A percentile compares a stretch with the other conserved stretches of the same genome.
Evolutionary conservation across 306 rosid species (phyloP).

Genomic region (Argentina anserina): DNA sequence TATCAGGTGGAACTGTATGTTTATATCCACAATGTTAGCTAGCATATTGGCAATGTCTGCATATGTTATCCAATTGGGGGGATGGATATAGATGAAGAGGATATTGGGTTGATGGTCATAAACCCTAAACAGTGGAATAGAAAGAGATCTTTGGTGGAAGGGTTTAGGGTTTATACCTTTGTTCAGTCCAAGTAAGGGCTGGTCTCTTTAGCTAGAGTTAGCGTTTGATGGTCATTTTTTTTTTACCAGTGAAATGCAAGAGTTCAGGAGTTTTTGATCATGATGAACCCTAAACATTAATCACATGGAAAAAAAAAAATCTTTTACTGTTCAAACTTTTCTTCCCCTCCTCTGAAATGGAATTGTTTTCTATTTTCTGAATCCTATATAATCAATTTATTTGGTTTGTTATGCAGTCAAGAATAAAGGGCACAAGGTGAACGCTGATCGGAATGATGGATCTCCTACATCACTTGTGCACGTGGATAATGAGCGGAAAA

Average conservation of each 20-base stretch:
- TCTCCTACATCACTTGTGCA: constrained; percentile 28
- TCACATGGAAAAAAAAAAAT: not conserved
- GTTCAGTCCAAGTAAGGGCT: not conserved
- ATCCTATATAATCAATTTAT: not conserved
- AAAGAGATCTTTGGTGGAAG: not conserved
- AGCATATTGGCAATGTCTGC: not conserved
- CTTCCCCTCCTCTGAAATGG: not conserved
- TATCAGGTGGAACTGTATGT: not conserved
- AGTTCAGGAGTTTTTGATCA: not conserved
- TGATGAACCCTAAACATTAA: not conserved
- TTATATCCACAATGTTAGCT: too few relatives aligned
- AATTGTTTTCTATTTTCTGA: not conserved
- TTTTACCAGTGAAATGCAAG: not conserved
- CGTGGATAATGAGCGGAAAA: constrained; percentile 26
- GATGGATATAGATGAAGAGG: not conserved
- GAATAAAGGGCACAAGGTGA: constrained; percentile 33
- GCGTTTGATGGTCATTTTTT: not conserved
- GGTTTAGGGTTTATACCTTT: not conserved
- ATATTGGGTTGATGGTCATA: not conserved
- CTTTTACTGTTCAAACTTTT: not conserved
- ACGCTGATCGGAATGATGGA: constrained; percentile 29
- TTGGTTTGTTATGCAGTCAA: constrained; percentile 38
- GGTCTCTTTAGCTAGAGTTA: not conserved
- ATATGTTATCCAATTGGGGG: not conserved
- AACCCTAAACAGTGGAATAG: not conserved